Evolutionary conservation across 1,139 yeast species (phyloP).

Genomic region (Meyerozyma elateridarum): DNA sequence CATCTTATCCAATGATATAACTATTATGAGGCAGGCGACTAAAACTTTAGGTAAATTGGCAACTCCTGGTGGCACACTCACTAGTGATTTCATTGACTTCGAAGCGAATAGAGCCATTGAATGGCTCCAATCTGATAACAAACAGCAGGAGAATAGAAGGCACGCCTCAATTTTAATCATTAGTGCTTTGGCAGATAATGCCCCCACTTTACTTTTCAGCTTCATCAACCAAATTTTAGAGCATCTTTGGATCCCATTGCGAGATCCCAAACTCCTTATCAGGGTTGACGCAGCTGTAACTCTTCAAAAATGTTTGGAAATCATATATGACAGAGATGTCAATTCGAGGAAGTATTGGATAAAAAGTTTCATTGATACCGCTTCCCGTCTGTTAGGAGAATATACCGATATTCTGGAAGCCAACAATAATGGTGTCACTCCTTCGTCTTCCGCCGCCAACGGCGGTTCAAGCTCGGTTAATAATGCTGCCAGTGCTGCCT

Average conservation of each 20-base stretch:
- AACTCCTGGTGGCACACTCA: conserved; percentile 80
- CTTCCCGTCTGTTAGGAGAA: conserved; percentile 35
- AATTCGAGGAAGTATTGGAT: conserved; percentile 72
- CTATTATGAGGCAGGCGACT: conserved; percentile 84
- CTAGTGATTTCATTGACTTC: conserved; percentile 89
- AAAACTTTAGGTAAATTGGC: conserved; percentile 84
- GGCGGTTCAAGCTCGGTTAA: conserved; percentile 6
- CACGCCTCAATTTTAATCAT: conserved; percentile 89
- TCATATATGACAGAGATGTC: conserved; percentile 76
- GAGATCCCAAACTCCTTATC: conserved; percentile 71
- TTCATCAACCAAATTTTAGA: conserved; percentile 77
- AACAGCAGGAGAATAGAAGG: conserved; percentile 72
- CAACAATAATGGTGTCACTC: conserved; percentile 7
- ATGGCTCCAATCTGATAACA: conserved; percentile 78
- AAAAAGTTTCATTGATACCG: conserved; percentile 61
- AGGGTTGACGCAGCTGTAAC: conserved; percentile 84
- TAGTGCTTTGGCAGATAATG: conserved; percentile 78
- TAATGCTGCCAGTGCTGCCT: conserved; percentile 18
- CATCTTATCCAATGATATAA: conserved; percentile 76
- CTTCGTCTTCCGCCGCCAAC: conserved; percentile 2
- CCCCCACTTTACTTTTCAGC: conserved; percentile 78
- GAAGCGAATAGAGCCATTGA: conserved; percentile 89
- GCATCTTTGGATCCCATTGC: conserved; percentile 80
- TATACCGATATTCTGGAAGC: conserved; percentile 10
- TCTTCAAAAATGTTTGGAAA: conserved; percentile 69